Evolutionary conservation across 2,329 filamentous ascomycete genomes (phyloP).

Genomic region (Microdochium paspali): DNA sequence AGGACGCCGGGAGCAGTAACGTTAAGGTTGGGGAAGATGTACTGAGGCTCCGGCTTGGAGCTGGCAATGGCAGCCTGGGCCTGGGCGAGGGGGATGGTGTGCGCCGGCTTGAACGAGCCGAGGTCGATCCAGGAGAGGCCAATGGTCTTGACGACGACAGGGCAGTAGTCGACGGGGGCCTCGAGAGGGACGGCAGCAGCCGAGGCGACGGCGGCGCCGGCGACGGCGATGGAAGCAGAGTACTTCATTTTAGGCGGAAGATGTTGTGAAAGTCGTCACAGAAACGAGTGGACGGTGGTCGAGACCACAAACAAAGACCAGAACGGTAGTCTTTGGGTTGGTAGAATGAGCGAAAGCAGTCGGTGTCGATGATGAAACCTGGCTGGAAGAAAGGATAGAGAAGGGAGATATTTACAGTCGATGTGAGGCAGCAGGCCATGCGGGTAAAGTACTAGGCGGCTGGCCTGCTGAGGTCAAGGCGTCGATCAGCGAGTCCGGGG

Average conservation of each 20-base stretch:
- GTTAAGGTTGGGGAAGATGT: neutral
- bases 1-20: neutral
- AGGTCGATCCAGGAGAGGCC: neutral
- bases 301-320: neutral
- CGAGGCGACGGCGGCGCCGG: neutral
- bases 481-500: neutral
- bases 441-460: neutral
- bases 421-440: neutral
- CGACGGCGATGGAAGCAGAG: neutral
- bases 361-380: neutral
- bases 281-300: conserved; percentile 1
- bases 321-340: neutral
- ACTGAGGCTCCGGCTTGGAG: neutral
- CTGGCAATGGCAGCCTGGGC: neutral
- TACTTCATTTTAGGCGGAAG: neutral
- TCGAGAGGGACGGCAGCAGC: neutral
- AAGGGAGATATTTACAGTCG: neutral
- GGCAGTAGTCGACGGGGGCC: neutral
- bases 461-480: neutral
- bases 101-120: neutral
- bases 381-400: neutral
- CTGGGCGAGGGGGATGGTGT: neutral
- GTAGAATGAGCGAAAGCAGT: neutral
- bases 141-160: neutral
- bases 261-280: neutral